Evolutionary conservation across 345 rosid genomes (phyloP).

Genomic region (Cardamine occulta): DNA sequence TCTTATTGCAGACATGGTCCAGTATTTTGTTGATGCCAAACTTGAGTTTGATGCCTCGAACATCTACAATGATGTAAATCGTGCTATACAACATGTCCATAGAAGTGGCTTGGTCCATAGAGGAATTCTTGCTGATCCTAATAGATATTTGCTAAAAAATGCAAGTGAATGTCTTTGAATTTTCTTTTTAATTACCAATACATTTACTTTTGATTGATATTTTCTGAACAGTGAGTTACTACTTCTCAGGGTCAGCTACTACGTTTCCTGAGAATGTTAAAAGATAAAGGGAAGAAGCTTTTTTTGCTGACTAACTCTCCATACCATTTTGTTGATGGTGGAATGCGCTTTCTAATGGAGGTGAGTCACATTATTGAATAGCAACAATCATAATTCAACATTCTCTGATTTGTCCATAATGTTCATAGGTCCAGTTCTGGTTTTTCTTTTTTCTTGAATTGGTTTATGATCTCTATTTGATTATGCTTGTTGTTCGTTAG

Average conservation of each 20-base stretch:
- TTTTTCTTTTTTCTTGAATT: not conserved
- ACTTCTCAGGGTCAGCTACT: conserved; percentile 68
- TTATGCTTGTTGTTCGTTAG: conserved; percentile 47
- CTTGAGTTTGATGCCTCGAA: conserved; percentile 94
- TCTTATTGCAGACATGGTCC: conserved; percentile 94
- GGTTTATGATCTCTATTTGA: conserved; percentile 13
- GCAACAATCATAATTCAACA: too few relatives aligned
- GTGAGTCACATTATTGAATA: conserved; percentile 47
- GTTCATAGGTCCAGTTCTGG: too few relatives aligned
- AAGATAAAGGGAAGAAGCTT: conserved; percentile 91
- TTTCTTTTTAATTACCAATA: not conserved
- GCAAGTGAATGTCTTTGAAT: conserved; percentile 60
- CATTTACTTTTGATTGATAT: not conserved
- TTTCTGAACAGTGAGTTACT: conserved; percentile 9
- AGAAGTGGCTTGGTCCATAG: conserved; percentile 88
- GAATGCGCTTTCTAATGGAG: conserved; percentile 93
- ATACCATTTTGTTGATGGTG: conserved; percentile 91
- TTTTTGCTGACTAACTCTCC: conserved; percentile 96
- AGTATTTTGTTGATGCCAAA: conserved; percentile 86
- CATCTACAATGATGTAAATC: conserved; percentile 90
- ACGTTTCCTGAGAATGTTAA: conserved; percentile 70
- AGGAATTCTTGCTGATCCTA: conserved; percentile 87
- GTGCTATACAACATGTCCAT: conserved; percentile 96
- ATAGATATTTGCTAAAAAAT: conserved; percentile 79
- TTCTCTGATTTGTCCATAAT: too few relatives aligned